Evolutionary conservation across 2,329 filamentous ascomycete species (phyloP).

Genomic region (Diaporthe capsici): DNA sequence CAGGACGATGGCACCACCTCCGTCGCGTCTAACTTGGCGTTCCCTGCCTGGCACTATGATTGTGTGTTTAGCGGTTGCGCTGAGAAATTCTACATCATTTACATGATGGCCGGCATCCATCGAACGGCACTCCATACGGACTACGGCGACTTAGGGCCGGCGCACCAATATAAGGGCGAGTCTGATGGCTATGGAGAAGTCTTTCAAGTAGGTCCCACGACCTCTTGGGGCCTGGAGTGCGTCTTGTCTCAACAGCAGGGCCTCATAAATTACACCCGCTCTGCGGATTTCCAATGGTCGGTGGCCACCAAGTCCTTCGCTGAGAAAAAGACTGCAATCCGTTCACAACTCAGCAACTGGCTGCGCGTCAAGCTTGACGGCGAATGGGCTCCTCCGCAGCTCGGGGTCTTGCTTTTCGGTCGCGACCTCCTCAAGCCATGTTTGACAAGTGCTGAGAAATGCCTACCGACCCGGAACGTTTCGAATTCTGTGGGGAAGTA

Average conservation of each 20-base stretch:
- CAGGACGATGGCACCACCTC: too few species aligned
- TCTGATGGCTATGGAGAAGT: not conserved
- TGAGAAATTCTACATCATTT: too few species aligned
- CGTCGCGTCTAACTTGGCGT: too few species aligned
- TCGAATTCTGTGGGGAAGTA: not conserved
- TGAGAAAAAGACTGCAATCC: not conserved
- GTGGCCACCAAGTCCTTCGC: not conserved
- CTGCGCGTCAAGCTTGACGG: not conserved
- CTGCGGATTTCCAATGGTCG: not conserved
- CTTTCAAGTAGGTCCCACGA: rapidly evolving
- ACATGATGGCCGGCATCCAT: too few species aligned
- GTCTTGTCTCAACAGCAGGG: not conserved
- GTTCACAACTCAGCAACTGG: not conserved
- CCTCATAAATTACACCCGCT: not conserved
- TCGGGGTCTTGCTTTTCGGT: not conserved
- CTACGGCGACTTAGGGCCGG: too few species aligned
- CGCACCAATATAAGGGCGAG: not conserved
- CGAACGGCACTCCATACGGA: too few species aligned
- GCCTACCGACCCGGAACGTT: not conserved
- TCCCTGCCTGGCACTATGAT: too few species aligned
- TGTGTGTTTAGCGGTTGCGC: too few species aligned
- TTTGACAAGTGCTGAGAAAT: not conserved
- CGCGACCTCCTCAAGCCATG: not conserved
- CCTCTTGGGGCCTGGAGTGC: not conserved
- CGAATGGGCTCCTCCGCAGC: not conserved